Evolutionary conservation across 2,329 filamentous ascomycete species (phyloP).

Genomic region (Rutstroemia sp.): DNA sequence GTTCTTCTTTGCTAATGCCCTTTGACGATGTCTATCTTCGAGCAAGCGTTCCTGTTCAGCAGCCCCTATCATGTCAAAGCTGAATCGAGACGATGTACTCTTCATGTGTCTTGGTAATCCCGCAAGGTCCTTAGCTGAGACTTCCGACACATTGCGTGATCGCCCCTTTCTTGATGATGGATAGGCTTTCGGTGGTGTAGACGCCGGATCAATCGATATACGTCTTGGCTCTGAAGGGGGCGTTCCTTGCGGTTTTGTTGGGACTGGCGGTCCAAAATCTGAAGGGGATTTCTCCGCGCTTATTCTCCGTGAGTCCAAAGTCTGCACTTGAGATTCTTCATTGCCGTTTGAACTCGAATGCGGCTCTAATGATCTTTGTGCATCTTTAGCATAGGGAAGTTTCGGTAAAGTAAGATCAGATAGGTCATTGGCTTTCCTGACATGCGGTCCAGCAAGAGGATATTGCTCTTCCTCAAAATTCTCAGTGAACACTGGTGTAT

Average conservation of each 20-base stretch:
- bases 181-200: constrained; percentile 20
- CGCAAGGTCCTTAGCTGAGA: constrained; percentile 37
- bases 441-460: constrained; percentile 29
- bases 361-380: constrained; percentile 16
- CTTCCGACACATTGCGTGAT: constrained; percentile 45
- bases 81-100: constrained; percentile 73
- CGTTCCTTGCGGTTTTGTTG: constrained; percentile 17
- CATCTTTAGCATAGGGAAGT: constrained; percentile 25
- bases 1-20: constrained; percentile 53
- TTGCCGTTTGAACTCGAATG: constrained; percentile 14
- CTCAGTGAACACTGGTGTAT: constrained; percentile 48
- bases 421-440: constrained; percentile 28
- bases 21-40: constrained; percentile 65
- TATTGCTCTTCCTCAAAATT: constrained; percentile 44
- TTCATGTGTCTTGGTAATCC: constrained; percentile 58
- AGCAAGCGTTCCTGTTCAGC: constrained; percentile 61
- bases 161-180: constrained; percentile 20
- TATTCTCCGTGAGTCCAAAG: constrained; percentile 6
- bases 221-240: constrained; percentile 13
- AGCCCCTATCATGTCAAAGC: constrained; percentile 70
- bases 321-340: constrained; percentile 19
- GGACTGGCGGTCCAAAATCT: constrained; percentile 20
- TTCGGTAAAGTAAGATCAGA: constrained; percentile 27
- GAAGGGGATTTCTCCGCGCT: constrained; percentile 16
- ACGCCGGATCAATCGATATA: constrained; percentile 22